Base-by-base conservation (phyloP, 1,284 basidiomycete genomes). In the Earliella scabrosa region DNA sequence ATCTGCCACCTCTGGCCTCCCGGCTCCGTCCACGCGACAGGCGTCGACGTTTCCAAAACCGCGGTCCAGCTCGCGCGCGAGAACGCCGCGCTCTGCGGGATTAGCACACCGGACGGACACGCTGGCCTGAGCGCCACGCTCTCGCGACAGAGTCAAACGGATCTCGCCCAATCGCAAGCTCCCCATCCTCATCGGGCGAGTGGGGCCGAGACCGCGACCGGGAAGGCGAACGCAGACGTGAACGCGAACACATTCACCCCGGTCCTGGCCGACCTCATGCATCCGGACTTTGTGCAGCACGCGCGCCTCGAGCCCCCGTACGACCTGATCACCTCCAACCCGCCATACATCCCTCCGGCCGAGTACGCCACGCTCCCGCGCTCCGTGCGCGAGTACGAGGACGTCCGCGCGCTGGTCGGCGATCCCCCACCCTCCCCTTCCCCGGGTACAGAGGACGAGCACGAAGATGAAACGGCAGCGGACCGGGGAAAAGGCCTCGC, bases 291-390 rank as follows among this genome's bases (percentile, higher is more conserved):
- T 49, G 66, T 76, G 31, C 63, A 71, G 29, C 63, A 68, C 24
- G 63, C 68, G 40, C 64, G 66, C 35, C 70, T 80, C 58, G 58
- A 66, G 38, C 75, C 75, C 14, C 80, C 86, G 3, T 88, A 88
- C 71, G 87, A 95, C 72, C 72, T 97, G 54, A 74, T 98, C 63
- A 93, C 93, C 6, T 87, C 91, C 11, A 98, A 97, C 72, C 95
- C 95, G n/a, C 95, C 95, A 6, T 97, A 97, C 74, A 93, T 98
- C 64, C 78, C 93, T 21, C 77, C 70, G 51, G 58, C 71, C 31
- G 88, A 92, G 55, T 96, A 88, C 68, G 73, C 82, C 39, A 56
- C 68, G 14, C 81, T 97, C 23, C 82, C 88, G 4, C 58, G 68
- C 18, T 88, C 85, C 35, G 95, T 98, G 44, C 82, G 75, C 44